These are phyloP conservation scores for Penicillium cosmopolitanum DNA, from an alignment of 495 filamentous ascomycete genomes.

Conservation along the genomic window DNA sequence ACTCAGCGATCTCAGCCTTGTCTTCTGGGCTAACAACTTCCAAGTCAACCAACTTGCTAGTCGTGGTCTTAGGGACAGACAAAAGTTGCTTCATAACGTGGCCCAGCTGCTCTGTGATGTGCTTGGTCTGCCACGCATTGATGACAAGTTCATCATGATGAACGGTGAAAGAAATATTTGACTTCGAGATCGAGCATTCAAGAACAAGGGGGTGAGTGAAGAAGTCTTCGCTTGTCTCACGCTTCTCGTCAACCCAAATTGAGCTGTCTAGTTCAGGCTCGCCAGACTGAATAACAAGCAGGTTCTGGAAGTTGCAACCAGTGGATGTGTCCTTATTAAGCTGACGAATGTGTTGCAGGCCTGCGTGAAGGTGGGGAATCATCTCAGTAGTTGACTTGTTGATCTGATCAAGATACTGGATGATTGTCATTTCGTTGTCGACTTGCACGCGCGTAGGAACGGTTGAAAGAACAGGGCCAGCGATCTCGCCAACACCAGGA, in stretches of 20 bases:
- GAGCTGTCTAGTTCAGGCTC: slow-evolving; percentile 34
- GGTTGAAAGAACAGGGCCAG: slow-evolving; percentile 58
- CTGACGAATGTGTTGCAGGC: slow-evolving; percentile 46
- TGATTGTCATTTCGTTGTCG: slow-evolving; percentile 35
- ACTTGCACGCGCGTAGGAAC: slow-evolving; percentile 52
- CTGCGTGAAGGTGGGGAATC: slow-evolving; percentile 54
- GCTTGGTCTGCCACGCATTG: slow-evolving; percentile 39
- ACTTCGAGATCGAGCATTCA: slow-evolving; percentile 44
- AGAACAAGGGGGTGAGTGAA: slow-evolving; percentile 54
- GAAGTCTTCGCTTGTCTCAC: slow-evolving; percentile 49
- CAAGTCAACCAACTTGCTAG: slow-evolving; percentile 33
- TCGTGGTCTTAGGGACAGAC: slow-evolving; percentile 29
- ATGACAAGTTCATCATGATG: slow-evolving; percentile 46
- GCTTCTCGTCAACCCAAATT: slow-evolving; percentile 50
- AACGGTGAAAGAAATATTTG: slow-evolving; percentile 32
- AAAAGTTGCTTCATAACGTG: slow-evolving; percentile 42
- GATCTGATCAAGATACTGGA: slow-evolving; percentile 46
- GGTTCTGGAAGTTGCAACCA: slow-evolving; percentile 67
- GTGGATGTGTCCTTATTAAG: slow-evolving; percentile 38
- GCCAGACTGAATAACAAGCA: slow-evolving; percentile 59
- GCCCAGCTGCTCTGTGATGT: slow-evolving; percentile 36
- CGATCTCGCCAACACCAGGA: slow-evolving; percentile 52
- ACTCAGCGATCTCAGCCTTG: slow-evolving; percentile 35
- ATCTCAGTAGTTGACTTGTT: slow-evolving; percentile 48
- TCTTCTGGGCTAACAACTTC: slow-evolving; percentile 40